These are phyloP conservation scores for Wakefieldia striispora DNA, from an alignment of 768 basidiomycete species.

Conservation along the genomic window DNA sequence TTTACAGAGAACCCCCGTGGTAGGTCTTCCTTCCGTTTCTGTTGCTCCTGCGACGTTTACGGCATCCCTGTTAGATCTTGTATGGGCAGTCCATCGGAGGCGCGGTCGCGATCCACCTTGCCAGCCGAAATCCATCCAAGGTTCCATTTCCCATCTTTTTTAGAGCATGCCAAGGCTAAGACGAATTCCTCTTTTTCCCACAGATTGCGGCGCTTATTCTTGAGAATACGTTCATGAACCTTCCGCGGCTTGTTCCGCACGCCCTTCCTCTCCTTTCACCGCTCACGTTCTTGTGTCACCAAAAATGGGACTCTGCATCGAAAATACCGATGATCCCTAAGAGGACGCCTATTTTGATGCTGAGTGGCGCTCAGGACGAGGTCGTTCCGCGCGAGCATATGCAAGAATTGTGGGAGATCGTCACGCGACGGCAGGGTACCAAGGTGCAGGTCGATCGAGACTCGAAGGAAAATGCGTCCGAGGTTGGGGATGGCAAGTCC, in stretches of 20 bases:
- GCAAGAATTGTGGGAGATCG: conserved; percentile 64
- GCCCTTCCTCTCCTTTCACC: conserved; percentile 72
- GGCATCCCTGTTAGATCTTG: conserved; percentile 47
- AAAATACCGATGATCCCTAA: conserved; percentile 63
- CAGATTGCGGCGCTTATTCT: conserved; percentile 79
- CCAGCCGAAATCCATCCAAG: conserved; percentile 69
- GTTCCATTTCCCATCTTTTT: conserved; percentile 33
- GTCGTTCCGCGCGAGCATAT: conserved; percentile 56
- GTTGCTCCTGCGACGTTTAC: background rate
- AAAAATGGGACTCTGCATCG: conserved; percentile 82
- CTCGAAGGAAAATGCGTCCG: conserved; percentile 37
- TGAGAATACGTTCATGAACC: conserved; percentile 91
- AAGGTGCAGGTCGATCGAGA: conserved; percentile 17
- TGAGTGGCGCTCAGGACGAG: conserved; percentile 64
- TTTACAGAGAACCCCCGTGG: conserved; percentile 66
- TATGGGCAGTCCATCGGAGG: conserved; percentile 92
- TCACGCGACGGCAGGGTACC: conserved; percentile 46
- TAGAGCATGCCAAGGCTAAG: background rate
- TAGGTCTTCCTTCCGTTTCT: conserved; percentile 33
- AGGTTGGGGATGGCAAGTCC: conserved; percentile 51
- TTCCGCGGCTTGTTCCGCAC: conserved; percentile 78
- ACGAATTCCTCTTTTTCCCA: background rate
- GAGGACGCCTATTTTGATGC: conserved; percentile 73
- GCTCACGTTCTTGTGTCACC: conserved; percentile 77
- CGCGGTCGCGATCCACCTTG: conserved; percentile 87